Evolutionary conservation across 169 alveolate species (phyloP), one percentile per base, ranked within the genome.

Genomic region (Neospora caninum): DNA sequence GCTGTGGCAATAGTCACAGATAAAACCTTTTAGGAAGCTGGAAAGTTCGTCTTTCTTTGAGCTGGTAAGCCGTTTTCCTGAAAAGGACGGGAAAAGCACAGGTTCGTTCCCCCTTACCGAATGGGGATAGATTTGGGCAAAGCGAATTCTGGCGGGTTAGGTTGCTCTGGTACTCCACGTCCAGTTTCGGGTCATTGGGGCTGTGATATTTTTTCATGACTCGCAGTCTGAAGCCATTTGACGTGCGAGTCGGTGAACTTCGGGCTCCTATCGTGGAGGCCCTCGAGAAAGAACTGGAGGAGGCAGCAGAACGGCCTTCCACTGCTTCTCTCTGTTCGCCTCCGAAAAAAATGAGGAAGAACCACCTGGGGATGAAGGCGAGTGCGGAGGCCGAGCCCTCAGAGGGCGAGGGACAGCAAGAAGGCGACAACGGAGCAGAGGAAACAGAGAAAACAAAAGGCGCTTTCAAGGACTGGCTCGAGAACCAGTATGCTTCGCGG

Each of bases 261-360:
- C 89, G 89, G 31, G 69, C 10, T 38, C 89, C 89, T 22, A 36
- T 82, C 53, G 54, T 82, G 13, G 89, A 82, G 36, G 89, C 89
- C 27, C 89, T 82, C 38, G 64, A 36, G 67, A 18, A 18, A 18
- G 89, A 38, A 31, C 25, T 82, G n/a, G 41, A 29, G 39, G 39
- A 36, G 86, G 10, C 43, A 2, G 39, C 86, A 0, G 86, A 22
- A 43, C 39, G 42, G 41, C 45, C 86, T n/a, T 20, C 39, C 86
- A 78, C 45, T 2, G 82, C 34, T 34, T 49, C 58, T 13, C 73
- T 27, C 7, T 22, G 31, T 64, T 16, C 73, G 73, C n/a, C 73
- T 64, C 49, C 39, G 86, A n/a, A 78, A 0, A 78, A 78, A 22
- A 0, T 20, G 43, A 4, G 86, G 31, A 38, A 78, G 49, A 16